Evolutionary conservation across 106 monocot species (phyloP).

Genomic region (Alisma plantagoaquatica): DNA sequence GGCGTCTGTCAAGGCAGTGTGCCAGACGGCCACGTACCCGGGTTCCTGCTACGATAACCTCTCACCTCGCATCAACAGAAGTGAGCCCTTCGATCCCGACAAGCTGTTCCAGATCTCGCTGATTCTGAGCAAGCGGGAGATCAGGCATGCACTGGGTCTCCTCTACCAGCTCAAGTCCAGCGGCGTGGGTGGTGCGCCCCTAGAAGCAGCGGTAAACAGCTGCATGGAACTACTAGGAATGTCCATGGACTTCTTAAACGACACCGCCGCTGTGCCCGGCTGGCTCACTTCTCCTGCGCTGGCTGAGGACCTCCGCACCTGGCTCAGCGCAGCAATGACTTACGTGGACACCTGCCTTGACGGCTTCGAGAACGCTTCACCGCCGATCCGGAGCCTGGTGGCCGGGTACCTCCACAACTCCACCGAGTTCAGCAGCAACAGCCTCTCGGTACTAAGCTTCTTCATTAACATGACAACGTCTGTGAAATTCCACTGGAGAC

Average conservation of each 20-base stretch:
- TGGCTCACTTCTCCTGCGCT: background rate
- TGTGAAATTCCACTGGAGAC: background rate
- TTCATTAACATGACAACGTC: background rate
- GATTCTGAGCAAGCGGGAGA: background rate
- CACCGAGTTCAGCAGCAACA: constrained; percentile 13
- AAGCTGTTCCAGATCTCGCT: constrained; percentile 1
- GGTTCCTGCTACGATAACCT: constrained; percentile 3
- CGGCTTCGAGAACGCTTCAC: background rate
- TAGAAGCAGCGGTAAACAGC: background rate
- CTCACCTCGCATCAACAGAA: background rate
- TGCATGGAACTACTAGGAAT: constrained; percentile 3
- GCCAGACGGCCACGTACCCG: constrained; percentile 1
- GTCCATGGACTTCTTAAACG: background rate
- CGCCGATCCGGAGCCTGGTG: background rate
- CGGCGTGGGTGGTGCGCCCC: background rate
- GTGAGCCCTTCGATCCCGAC: background rate
- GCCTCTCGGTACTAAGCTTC: constrained; percentile 11
- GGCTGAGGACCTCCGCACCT: constrained; percentile 7
- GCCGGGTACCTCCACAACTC: constrained; percentile 1
- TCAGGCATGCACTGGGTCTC: background rate
- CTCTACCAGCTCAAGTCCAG: background rate
- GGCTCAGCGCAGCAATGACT: constrained; percentile 12
- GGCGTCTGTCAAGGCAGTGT: constrained; percentile 5
- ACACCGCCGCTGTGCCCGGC: background rate
- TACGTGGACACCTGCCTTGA: constrained; percentile 12